These are phyloP conservation scores for Casuarina cunninghamiana DNA, from an alignment of 306 rosid species.

Conservation along the genomic window DNA sequence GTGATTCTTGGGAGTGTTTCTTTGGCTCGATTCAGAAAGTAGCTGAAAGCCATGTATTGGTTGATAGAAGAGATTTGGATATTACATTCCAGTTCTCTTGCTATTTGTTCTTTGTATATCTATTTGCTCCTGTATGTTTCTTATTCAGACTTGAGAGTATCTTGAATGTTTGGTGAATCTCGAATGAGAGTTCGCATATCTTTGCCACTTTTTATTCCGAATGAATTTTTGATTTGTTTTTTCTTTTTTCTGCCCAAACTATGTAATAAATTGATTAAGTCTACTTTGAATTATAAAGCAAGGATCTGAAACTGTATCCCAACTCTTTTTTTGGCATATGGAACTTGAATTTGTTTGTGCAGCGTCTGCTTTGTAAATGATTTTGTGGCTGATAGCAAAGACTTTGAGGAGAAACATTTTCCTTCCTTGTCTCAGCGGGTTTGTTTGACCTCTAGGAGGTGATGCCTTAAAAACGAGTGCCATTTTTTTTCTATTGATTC, in stretches of 20 bases:
- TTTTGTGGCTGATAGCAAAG: background rate
- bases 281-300: background rate
- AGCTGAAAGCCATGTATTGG: background rate
- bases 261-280: background rate
- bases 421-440: background rate
- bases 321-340: background rate
- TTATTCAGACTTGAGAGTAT: background rate
- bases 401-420: background rate
- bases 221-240: background rate
- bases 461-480: background rate
- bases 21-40: conserved; percentile 1
- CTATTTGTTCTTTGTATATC: background rate
- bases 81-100: background rate
- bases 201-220: background rate
- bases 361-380: background rate
- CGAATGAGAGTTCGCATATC: background rate
- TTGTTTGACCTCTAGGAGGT: background rate
- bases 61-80: background rate
- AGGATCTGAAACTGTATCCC: background rate
- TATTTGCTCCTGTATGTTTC: background rate
- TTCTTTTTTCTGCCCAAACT: background rate
- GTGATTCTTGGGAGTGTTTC: background rate
- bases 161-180: background rate
- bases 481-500: background rate
- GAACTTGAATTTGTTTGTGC: background rate